Base-by-base conservation (phyloP, 805 yeast species). In the Wickerhamomyces chambardii region DNA sequence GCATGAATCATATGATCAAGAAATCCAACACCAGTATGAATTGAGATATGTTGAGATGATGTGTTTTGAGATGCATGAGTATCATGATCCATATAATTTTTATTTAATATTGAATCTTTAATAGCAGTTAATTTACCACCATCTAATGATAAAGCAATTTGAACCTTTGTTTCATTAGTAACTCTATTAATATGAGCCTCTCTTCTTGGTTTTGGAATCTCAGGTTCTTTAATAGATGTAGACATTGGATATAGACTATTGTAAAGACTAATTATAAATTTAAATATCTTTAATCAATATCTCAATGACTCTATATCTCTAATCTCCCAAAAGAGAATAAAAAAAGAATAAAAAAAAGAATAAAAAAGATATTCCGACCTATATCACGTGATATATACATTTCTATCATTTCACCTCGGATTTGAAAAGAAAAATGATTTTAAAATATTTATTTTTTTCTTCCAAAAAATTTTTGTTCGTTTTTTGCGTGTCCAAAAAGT, bases 1-100 rank as follows among this genome's bases (percentile, higher is more conserved):
- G 98, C 98, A 51, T 90, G 96, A 32, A 92, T 66, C 98, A 92
- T 92, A 59, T 92, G 98, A 63, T 92, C 97, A 39, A 90, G 63
- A 55, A 92, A 92, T 1, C 97, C 98, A 36, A 92, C 74, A 35
- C 98, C 98, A 0, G 97, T 83, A 50, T 84, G 83, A 34, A 92
- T 77, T 24, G 76, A 66, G 40, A 92, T 87, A 9, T 70, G 64
- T 58, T 90, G 97, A 6, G 81, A 59, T 12, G 70, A 61, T 0
- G 95, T 75, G 17, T 69, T 53, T 52, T 86, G 95, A 17, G 79
- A 54, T 17, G 95, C 95, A 50, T 75, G 81, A 26, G 63, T 64
- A 11, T 48, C 57, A 12, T 51, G 54, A 17, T 46, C 41, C 30
- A 63, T 58, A 15, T 44, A 47, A 41, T 58, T 50, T 31, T 52